phyloP scores from a whole-genome alignment of 352 stramenopile species.

The Phytophthora pistaciae region DNA sequence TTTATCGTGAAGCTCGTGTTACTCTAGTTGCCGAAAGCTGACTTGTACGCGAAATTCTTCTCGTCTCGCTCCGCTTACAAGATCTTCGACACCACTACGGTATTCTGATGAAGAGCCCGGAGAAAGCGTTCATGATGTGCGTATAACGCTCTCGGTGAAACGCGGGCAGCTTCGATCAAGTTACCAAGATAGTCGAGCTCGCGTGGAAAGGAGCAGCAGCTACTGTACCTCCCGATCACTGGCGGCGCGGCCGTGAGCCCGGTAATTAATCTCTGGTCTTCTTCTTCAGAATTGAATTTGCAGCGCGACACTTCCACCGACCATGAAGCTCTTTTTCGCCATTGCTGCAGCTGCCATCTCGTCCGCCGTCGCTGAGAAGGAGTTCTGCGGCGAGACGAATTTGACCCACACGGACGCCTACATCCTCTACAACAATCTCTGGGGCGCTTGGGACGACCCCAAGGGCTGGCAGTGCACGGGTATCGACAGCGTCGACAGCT shows the following conservation, averaged over 20 bases:
- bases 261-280: too few relatives aligned
- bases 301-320: too few relatives aligned
- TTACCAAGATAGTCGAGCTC: neutral
- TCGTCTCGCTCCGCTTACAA: too few relatives aligned
- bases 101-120: too few relatives aligned
- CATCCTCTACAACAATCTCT: constrained; percentile 52
- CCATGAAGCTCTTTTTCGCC: too few relatives aligned
- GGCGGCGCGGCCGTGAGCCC: too few relatives aligned
- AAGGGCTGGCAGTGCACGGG: constrained; percentile 26
- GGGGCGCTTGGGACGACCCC: constrained; percentile 32
- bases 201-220: neutral
- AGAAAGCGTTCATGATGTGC: too few relatives aligned
- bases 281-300: too few relatives aligned
- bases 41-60: too few relatives aligned
- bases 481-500: neutral
- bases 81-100: too few relatives aligned
- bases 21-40: too few relatives aligned
- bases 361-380: constrained; percentile 13
- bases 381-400: constrained; percentile 43
- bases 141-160: neutral
- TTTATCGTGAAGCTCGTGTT: too few relatives aligned
- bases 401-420: constrained; percentile 33
- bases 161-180: neutral
- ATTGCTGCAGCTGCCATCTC: constrained; percentile 4
- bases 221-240: neutral